Percentiles rank a stretch among this genome's conserved stretches.
These are phyloP conservation scores for Talaromyces pinophilus DNA, from an alignment of 2,329 filamentous ascomycete species.

Conservation along the genomic window DNA sequence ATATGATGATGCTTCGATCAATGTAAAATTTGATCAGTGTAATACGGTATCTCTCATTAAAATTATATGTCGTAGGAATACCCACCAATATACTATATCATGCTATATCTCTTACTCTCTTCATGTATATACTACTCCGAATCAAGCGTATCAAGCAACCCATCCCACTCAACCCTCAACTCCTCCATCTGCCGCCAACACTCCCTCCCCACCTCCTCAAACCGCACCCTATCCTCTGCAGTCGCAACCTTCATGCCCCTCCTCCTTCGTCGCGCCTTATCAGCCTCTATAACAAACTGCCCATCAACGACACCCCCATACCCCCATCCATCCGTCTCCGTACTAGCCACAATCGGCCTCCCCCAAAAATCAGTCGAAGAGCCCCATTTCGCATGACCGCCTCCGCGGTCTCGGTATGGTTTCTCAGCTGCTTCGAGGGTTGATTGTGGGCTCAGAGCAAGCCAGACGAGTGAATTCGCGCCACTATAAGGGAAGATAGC, in stretches of 20 bases:
- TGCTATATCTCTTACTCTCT: neutral
- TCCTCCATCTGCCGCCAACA: constrained; percentile 49
- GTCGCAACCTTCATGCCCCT: constrained; percentile 61
- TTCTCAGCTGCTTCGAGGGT: constrained; percentile 41
- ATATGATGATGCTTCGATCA: constrained; percentile 11
- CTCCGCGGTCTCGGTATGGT: constrained; percentile 59
- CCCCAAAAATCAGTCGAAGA: constrained; percentile 65
- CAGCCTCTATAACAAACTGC: constrained; percentile 54
- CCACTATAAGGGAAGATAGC: constrained; percentile 72
- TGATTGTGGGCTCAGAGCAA: constrained; percentile 66
- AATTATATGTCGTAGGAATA: neutral
- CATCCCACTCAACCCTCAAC: constrained; percentile 43
- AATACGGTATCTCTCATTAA: neutral
- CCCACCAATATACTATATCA: neutral
- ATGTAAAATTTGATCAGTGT: neutral
- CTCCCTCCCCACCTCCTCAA: constrained; percentile 44
- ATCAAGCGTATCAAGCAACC: constrained; percentile 40
- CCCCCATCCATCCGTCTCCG: constrained; percentile 87
- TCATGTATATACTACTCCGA: neutral
- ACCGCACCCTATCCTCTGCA: constrained; percentile 37
- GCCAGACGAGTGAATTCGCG: constrained; percentile 74
- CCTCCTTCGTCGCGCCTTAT: constrained; percentile 60
- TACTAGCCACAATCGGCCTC: constrained; percentile 65
- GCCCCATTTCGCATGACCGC: constrained; percentile 74
- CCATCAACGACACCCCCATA: constrained; percentile 54